Base-by-base conservation (phyloP, 2,329 filamentous ascomycete genomes). In the Xylaria sp. region DNA sequence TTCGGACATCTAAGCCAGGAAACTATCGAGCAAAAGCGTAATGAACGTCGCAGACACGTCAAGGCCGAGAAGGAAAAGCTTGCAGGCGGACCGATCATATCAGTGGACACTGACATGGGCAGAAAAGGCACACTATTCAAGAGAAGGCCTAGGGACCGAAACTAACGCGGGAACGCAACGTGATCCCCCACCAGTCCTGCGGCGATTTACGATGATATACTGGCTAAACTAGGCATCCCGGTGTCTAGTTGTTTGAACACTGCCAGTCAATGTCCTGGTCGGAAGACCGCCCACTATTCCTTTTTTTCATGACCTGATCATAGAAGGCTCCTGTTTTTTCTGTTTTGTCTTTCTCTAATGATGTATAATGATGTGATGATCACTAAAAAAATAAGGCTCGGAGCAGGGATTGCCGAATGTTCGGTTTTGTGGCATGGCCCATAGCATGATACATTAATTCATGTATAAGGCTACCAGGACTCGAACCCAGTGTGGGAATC, bases 1-100 rank as follows among this genome's bases (percentile, higher is more conserved):
- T 94, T 95, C 73, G 91, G 90, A 7, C 91, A 94, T 74, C 83
- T 97, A 20, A 94, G 90, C 75, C 93, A 97, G 78, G 90, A 91
- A 18, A 87, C 89, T 4, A 92, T 97, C 67, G 94, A 97, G 72
- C 87, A 90, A 72, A 87, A 92, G 69, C 84, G 95, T 56, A 85
- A 88, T 55, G 90, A 94, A 76, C 86, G 92, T 58, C 86, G 90
- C 57, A 83, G 85, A 45, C 77, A 77, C 36, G 78, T 83, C 57
- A 84, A 84, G 73, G 81, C 81, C 9, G 84, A 84, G 67, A 79
- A 81, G 58, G 83, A 85, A 66, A 76, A 73, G 62, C 65, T 77
- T 34, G 65, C 74, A 39, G 70, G 77, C 30, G 74, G 74, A 18
- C 76, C 76, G 32, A 76, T 77, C 63, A 76, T 80, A 64, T 72